Conservation (phyloP, 2,329 filamentous ascomycete species). For the Diaporthe australafricana region DNA sequence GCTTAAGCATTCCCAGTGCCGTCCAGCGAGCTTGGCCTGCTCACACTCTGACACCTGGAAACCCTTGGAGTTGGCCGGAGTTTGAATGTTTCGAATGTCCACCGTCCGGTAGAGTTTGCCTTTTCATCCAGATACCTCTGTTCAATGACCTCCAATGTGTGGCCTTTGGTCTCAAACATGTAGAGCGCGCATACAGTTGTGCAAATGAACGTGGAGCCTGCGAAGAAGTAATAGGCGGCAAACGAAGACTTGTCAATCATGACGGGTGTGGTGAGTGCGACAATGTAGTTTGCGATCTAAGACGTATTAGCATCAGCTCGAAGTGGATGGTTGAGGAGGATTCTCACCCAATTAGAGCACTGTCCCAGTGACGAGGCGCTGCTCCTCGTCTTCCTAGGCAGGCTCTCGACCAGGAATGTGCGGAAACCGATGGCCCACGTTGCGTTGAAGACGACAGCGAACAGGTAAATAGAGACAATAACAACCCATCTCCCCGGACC, state of each 20-base stretch:
- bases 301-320: neutral
- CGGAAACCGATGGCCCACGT: conserved; percentile 67
- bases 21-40: conserved; percentile 10
- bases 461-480: conserved; percentile 62
- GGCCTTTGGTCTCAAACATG: conserved; percentile 57
- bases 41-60: neutral
- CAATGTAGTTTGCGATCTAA: conserved; percentile 57
- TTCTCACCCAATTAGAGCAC: conserved; percentile 61
- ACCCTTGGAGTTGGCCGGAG: conserved; percentile 15
- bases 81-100: conserved; percentile 30
- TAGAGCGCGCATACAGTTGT: conserved; percentile 50
- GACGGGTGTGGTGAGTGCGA: conserved; percentile 57
- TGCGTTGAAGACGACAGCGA: conserved; percentile 56
- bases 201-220: conserved; percentile 51
- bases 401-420: conserved; percentile 67
- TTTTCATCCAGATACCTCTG: conserved; percentile 36
- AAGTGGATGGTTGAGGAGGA: neutral
- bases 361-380: conserved; percentile 66
- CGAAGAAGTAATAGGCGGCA: conserved; percentile 60
- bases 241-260: conserved; percentile 52
- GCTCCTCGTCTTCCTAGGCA: conserved; percentile 65
- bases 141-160: conserved; percentile 55
- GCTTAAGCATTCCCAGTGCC: neutral
- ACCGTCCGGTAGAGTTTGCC: conserved; percentile 14
- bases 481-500: conserved; percentile 61